Conservation (phyloP, 768 basidiomycete genomes). For the Tulasnella sp. region DNA sequence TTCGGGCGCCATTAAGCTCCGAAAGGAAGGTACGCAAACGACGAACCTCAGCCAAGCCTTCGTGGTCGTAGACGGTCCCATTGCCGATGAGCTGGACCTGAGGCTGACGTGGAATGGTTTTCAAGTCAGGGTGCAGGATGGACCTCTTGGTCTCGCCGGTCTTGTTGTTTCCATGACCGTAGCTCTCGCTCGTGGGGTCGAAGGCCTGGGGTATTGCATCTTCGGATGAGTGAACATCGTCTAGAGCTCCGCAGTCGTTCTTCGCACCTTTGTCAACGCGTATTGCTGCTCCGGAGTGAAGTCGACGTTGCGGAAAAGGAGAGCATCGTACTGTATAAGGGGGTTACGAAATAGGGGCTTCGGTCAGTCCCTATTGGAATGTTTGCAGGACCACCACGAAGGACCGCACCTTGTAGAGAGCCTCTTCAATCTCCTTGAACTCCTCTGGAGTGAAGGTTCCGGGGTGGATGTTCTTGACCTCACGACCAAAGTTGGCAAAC, state of each 20-base stretch:
- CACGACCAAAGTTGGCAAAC: conserved; percentile 65
- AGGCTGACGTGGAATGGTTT: conserved; percentile 79
- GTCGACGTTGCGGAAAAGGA: conserved; percentile 40
- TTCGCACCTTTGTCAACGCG: conserved; percentile 66
- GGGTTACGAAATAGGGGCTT: conserved; percentile 5
- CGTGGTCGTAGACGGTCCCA: conserved; percentile 69
- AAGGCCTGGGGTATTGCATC: conserved; percentile 49
- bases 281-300: conserved; percentile 79
- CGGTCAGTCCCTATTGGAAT: neutral
- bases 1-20: neutral
- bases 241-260: neutral
- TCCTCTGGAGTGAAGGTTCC: conserved; percentile 50
- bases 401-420: conserved; percentile 62
- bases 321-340: neutral
- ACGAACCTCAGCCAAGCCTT: conserved; percentile 56
- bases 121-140: conserved; percentile 81
- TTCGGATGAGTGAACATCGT: neutral
- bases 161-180: conserved; percentile 88
- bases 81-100: conserved; percentile 93
- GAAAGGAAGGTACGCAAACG: neutral
- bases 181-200: conserved; percentile 54
- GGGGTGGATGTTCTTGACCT: conserved; percentile 68
- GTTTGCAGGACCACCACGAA: neutral
- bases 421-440: conserved; percentile 58
- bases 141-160: conserved; percentile 65